A percentile compares a stretch with the other conserved stretches of the same genome.
Evolutionary conservation across 352 stramenopile genomes (phyloP).

Genomic region (Globisporangium iwayamae): DNA sequence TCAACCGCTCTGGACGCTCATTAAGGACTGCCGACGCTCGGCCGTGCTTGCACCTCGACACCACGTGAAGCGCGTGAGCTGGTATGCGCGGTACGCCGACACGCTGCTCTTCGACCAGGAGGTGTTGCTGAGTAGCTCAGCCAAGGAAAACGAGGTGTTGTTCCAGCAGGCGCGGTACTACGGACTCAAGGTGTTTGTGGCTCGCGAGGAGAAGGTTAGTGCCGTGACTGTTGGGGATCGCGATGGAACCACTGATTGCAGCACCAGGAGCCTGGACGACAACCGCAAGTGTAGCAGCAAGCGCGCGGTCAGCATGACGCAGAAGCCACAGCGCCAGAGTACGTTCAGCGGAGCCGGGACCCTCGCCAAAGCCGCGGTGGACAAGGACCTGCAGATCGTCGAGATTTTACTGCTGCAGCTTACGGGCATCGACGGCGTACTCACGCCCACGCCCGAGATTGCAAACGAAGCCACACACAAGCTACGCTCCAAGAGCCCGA

Average conservation of each 20-base stretch:
- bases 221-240: background rate
- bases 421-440: constrained; percentile 30
- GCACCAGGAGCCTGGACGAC: background rate
- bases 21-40: constrained; percentile 33
- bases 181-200: constrained; percentile 28
- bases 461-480: constrained; percentile 25
- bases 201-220: constrained; percentile 14
- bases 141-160: constrained; percentile 29
- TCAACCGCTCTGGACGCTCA: constrained; percentile 29
- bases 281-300: constrained; percentile 3
- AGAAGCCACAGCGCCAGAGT: background rate
- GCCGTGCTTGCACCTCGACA: constrained; percentile 15
- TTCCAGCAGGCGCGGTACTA: constrained; percentile 22
- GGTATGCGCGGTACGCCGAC: constrained; percentile 26
- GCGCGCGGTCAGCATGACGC: background rate
- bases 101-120: constrained; percentile 31
- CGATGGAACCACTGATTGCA: background rate
- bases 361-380: constrained; percentile 7
- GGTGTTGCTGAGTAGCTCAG: constrained; percentile 28
- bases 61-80: constrained; percentile 21
- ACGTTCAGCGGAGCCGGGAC: constrained; percentile 8
- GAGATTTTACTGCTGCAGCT: constrained; percentile 36
- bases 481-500: constrained; percentile 22
- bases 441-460: constrained; percentile 24
- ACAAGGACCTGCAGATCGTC: constrained; percentile 19